Base-by-base conservation (phyloP, 768 basidiomycete genomes). In the Exidia glandulosa region DNA sequence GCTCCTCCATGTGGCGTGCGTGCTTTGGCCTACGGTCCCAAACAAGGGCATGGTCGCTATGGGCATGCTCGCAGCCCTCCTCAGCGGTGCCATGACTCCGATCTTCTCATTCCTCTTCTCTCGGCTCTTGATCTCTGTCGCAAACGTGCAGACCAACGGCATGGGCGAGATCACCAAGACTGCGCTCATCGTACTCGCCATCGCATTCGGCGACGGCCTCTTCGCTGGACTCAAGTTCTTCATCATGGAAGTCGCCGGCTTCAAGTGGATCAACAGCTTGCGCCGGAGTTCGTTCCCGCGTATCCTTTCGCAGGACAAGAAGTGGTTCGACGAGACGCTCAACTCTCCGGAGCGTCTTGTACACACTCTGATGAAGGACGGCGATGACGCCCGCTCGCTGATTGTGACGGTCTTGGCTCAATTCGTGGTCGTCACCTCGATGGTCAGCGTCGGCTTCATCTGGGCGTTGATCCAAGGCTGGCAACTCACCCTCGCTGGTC, bases 391-490 rank as follows among this genome's bases (percentile, higher is more conserved):
- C 13, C 74, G 88, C 25, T 78, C 81, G 32, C 75, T 99, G 52
- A 78, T 97, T 62, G 77, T 87, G 1, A 77, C 83, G 13, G 84
- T 93, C 45, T 72, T 88, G 52, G 82, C 81, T 0, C 90, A 94
- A 68, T 75, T 77, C 32, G 68, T 86, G 34, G 88, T 93, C 23
- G 89, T 94, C 14, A 61, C 72, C 9, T 75, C 87, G 14, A 96
- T 97, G 93, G 79, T 97, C 52, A 69, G 79, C 1, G 75, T 95
- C 2, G 94, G 94, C 7, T 71, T 98, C 23, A 68, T 88, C 19
- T 99, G 96, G 95, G 94, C 94, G 0, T 77, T 97, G 70, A 79
- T 82, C 2, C 74, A 80, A 32, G 91, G 92, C 0, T 99, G 95
- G 96, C 85, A 96, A 73, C 76, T 98, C 64, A 95, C 93, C 0